phyloP scores from a whole-genome alignment of 1,139 yeast genomes.

The Eremothecium coryli region DNA sequence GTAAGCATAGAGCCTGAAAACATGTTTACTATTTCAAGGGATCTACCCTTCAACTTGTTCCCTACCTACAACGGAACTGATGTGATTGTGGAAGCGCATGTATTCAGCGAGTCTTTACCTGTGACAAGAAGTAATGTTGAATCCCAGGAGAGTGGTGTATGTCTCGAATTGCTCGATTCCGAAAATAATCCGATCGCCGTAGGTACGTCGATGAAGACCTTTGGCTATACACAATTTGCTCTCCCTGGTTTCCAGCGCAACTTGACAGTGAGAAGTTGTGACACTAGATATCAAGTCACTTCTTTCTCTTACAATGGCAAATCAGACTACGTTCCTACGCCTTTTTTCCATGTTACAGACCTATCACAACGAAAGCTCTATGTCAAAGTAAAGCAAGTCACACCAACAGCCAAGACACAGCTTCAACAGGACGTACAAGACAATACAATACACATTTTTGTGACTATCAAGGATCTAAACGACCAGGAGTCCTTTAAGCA shows the following conservation, averaged over 20 bases:
- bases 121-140: constrained; percentile 21
- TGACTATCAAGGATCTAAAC: constrained; percentile 70
- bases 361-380: constrained; percentile 16
- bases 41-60: constrained; percentile 41
- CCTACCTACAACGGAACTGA: constrained; percentile 10
- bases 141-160: constrained; percentile 20
- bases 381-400: constrained; percentile 30
- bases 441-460: constrained; percentile 64
- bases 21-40: constrained; percentile 46
- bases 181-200: constrained; percentile 12
- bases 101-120: constrained; percentile 26
- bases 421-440: constrained; percentile 7
- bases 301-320: constrained; percentile 20
- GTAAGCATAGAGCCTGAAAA: constrained; percentile 3
- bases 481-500: constrained; percentile 67
- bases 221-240: constrained; percentile 29
- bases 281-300: constrained; percentile 16
- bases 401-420: constrained; percentile 2
- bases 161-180: constrained; percentile 18
- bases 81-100: constrained; percentile 59
- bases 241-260: constrained; percentile 10
- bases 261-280: constrained; percentile 19
- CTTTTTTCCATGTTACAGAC: constrained; percentile 12
- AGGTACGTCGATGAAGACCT: constrained; percentile 25
- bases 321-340: constrained; percentile 19